Conservation (phyloP, 2,329 filamentous ascomycete species). For the Verticillium zaregamsianum region DNA sequence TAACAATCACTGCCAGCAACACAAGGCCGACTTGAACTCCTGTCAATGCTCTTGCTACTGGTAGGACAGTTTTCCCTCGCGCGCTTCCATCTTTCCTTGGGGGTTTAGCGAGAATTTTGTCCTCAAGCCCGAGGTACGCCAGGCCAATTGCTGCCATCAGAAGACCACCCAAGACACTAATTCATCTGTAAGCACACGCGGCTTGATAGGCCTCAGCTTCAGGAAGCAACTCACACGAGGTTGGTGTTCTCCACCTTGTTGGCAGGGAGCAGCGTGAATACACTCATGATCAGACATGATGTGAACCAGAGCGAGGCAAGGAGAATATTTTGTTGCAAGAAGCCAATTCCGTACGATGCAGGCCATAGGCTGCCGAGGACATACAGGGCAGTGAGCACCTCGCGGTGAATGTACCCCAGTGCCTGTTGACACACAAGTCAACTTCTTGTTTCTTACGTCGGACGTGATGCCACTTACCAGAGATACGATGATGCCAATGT, state of each 20-base stretch:
- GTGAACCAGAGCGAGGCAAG: conserved; percentile 69
- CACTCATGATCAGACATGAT: conserved; percentile 79
- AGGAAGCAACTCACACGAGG: conserved; percentile 58
- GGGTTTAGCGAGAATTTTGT: conserved; percentile 28
- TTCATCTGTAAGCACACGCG: conserved; percentile 14
- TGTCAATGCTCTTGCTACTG: conserved; percentile 54
- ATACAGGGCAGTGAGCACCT: conserved; percentile 81
- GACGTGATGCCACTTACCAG: conserved; percentile 49
- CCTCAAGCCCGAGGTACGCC: conserved; percentile 76
- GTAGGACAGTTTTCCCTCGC: conserved; percentile 6
- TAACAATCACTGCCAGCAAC: conserved; percentile 77
- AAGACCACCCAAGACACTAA: conserved; percentile 67
- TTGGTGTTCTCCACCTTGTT: conserved; percentile 76
- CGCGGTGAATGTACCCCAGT: conserved; percentile 84
- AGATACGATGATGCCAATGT: conserved; percentile 72
- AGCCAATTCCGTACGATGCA: conserved; percentile 64
- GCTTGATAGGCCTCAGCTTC: too few relatives aligned
- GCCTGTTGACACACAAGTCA: conserved; percentile 49
- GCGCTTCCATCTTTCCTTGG: neutral
- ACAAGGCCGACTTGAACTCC: conserved; percentile 71
- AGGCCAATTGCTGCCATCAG: conserved; percentile 75
- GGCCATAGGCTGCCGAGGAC: conserved; percentile 77
- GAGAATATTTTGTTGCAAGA: conserved; percentile 61
- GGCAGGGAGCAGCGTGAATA: conserved; percentile 83
- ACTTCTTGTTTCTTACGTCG: neutral